Evolutionary conservation across 192 early-diverging fungal species (phyloP), one percentile per base, ranked within the genome.

Genomic region (Pilaira anomala): DNA sequence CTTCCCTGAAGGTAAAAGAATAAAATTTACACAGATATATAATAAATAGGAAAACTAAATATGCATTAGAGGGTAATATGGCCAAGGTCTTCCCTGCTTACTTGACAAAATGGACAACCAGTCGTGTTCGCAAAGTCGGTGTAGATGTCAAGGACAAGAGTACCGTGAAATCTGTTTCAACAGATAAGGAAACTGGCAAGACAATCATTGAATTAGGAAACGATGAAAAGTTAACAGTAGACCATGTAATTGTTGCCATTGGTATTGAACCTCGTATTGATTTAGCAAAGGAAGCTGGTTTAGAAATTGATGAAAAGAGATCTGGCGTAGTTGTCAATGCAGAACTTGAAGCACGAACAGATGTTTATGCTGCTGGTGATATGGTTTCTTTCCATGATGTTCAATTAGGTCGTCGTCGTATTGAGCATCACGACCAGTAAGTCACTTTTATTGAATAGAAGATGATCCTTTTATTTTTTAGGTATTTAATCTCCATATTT

Each of bases 301-400:
- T 88, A 49, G 83, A 85, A 64, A 72, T 86, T 48, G 86, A 88
- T 67, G 74, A 81, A 21, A 60, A 63, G 36, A 75, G 76, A 36
- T 78, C 79, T 51, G 85, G 85, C 22, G 84, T 87, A 26, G 73
- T 81, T 25, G 82, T 84, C 42, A 87, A 87, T 66, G 83, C 86
- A 22, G 83, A 85, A 62, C 69, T 88, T 6, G 83, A 88, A 65
- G 83, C 83, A 16, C 80, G 82, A 24, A 73, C 71, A 2, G 80
- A 83, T 68, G 83, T 88, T 5, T 88, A 76, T 76, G 81, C 69
- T 59, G 86, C 86, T 30, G 86, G 86, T 44, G 84, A 88, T 64
- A 82, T 83, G 62, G 78, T 76, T 16, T 83, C 80, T 3, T 87
- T 79, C 80, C 80, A 87, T 51, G 86, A 87, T 66, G 68, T 81